Percentiles rank a stretch among this genome's conserved stretches.
These are phyloP conservation scores for Ophiostoma quercus DNA, from an alignment of 2,329 filamentous ascomycete species.

Conservation along the genomic window DNA sequence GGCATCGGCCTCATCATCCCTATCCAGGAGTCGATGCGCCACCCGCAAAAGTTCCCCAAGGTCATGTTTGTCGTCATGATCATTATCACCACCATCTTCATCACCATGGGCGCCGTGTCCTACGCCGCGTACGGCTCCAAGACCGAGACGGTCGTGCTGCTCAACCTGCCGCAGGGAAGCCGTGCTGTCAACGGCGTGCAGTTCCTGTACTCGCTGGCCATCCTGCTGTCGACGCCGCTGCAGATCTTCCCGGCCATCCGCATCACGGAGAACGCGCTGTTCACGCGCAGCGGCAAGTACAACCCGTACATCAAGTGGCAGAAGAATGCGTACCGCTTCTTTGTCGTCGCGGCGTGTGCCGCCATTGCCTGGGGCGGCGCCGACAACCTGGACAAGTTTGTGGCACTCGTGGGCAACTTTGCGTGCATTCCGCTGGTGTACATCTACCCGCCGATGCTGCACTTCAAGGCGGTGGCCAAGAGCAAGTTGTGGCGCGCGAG, in stretches of 20 bases:
- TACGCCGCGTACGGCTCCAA: slow-evolving; percentile 94
- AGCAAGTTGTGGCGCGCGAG: slow-evolving; percentile 61
- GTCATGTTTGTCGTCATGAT: slow-evolving; percentile 91
- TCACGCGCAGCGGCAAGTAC: slow-evolving; percentile 92
- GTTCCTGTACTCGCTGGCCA: slow-evolving; percentile 96
- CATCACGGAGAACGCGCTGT: slow-evolving; percentile 90
- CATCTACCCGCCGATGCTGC: slow-evolving; percentile 94
- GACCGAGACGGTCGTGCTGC: slow-evolving; percentile 91
- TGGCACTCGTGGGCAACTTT: slow-evolving; percentile 92
- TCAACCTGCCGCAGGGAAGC: slow-evolving; percentile 93
- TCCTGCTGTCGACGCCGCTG: slow-evolving; percentile 86
- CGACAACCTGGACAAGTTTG: slow-evolving; percentile 93
- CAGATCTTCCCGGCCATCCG: slow-evolving; percentile 98
- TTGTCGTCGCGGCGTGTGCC: slow-evolving; percentile 81
- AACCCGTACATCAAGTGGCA: slow-evolving; percentile 99
- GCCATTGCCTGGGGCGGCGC: slow-evolving; percentile 88
- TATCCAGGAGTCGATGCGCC: slow-evolving; percentile 94
- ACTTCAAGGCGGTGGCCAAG: slow-evolving; percentile 73
- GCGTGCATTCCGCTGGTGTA: slow-evolving; percentile 96
- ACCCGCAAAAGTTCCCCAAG: slow-evolving; percentile 81
- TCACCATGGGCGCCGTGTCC: slow-evolving; percentile 83
- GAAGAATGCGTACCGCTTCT: slow-evolving; percentile 95
- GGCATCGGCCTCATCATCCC: slow-evolving; percentile 96
- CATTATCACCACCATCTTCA: slow-evolving; percentile 86
- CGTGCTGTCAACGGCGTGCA: slow-evolving; percentile 94